phyloP scores from a whole-genome alignment of 2,329 filamentous ascomycete genomes.

The Epichloe sibirici region DNA sequence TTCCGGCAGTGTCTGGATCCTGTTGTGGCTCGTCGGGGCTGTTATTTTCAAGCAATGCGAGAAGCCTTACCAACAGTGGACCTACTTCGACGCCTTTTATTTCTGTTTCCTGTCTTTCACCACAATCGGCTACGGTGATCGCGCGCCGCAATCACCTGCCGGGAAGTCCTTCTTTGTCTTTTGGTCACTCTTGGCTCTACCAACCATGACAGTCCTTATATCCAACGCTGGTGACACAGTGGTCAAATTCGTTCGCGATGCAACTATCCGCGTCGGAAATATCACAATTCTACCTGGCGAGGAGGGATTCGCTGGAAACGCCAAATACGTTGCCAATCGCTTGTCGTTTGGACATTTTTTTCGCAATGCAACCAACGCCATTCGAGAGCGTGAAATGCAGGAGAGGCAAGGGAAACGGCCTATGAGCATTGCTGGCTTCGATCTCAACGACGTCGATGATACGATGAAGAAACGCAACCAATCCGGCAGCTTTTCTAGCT shows the following conservation, averaged over 20 bases:
- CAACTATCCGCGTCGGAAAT: slow-evolving; percentile 43
- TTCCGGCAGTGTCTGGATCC: slow-evolving; percentile 54
- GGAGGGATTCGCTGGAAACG: slow-evolving; percentile 30
- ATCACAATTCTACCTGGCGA: slow-evolving; percentile 51
- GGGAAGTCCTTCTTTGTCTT: slow-evolving; percentile 86
- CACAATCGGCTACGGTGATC: slow-evolving; percentile 80
- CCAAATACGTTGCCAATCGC: slow-evolving; percentile 30
- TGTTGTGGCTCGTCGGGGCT: slow-evolving; percentile 73
- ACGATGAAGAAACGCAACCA: neutral
- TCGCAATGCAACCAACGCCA: slow-evolving; percentile 1
- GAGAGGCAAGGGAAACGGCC: neutral
- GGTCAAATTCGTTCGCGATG: slow-evolving; percentile 47
- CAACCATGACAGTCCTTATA: slow-evolving; percentile 79
- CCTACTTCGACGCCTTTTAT: slow-evolving; percentile 73
- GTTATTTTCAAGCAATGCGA: slow-evolving; percentile 53
- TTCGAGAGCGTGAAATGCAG: slow-evolving; percentile 3
- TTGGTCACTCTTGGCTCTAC: slow-evolving; percentile 76
- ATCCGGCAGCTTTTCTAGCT: neutral
- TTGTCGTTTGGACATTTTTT: slow-evolving; percentile 34
- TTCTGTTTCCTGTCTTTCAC: slow-evolving; percentile 74
- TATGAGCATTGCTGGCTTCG: slow-evolving; percentile 1
- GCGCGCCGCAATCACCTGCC: slow-evolving; percentile 62
- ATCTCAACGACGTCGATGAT: slow-evolving; percentile 2
- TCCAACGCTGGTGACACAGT: slow-evolving; percentile 77
- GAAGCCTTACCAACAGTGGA: slow-evolving; percentile 44